Evolutionary conservation across 2,329 filamentous ascomycete species (phyloP).

Genomic region (Grosmannia serpens): DNA sequence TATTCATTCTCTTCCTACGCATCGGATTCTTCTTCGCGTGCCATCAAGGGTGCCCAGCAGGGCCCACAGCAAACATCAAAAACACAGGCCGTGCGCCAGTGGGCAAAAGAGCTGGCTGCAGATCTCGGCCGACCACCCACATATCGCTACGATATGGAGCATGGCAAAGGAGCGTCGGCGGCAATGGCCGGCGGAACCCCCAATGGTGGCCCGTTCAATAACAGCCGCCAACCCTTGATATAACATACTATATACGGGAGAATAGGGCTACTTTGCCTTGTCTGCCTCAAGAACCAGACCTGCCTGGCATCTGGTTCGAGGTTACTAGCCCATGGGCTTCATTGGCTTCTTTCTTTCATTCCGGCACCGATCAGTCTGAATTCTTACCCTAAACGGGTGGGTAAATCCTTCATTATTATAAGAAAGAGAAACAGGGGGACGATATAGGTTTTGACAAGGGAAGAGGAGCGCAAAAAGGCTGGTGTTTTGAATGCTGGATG

Average conservation of each 20-base stretch:
- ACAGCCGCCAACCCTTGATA: neutral
- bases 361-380: no score
- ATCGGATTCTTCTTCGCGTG: neutral
- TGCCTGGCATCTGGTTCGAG: no score
- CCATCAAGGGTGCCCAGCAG: neutral
- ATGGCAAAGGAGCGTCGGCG: neutral
- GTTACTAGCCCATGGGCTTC: no score
- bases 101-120: constrained; percentile 10
- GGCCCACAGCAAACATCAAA: constrained; percentile 6
- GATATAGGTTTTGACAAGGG: no score
- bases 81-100: constrained; percentile 1
- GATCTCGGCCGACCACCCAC: constrained; percentile 11
- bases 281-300: neutral
- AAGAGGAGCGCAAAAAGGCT: no score
- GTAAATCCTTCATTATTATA: no score
- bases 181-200: neutral
- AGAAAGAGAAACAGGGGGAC: no score
- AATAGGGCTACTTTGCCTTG: neutral
- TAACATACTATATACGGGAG: neutral
- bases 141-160: constrained; percentile 7
- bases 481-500: no score
- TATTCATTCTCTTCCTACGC: constrained; percentile 15
- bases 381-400: no score
- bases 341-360: neutral
- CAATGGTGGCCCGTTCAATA: neutral